These are phyloP conservation scores for Hibiscus trionum DNA, from an alignment of 345 rosid genomes.

Conservation along the genomic window DNA sequence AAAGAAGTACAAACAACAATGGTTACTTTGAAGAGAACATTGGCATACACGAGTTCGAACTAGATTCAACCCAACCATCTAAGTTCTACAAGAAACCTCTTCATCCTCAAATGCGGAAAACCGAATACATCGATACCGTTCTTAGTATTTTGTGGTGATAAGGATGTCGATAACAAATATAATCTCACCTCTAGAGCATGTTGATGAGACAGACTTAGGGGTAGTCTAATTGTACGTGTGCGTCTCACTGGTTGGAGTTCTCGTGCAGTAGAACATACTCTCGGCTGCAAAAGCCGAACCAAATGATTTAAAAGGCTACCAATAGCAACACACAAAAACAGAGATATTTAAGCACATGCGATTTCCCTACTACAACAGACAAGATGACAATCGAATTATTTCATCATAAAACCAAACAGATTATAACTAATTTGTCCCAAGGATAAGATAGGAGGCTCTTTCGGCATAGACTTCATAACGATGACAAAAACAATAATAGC, in stretches of 20 bases:
- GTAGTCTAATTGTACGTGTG: not conserved
- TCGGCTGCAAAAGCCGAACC: slow-evolving; percentile 48
- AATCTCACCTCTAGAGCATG: not conserved
- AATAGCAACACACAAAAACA: not conserved
- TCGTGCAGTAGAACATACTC: slow-evolving; percentile 78
- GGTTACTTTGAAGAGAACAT: not conserved
- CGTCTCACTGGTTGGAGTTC: slow-evolving; percentile 31
- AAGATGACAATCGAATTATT: not conserved
- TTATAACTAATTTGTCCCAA: not conserved
- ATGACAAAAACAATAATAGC: not conserved
- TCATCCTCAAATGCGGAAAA: not conserved
- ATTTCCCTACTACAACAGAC: not conserved
- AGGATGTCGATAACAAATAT: not conserved
- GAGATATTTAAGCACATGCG: not conserved
- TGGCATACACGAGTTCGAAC: not conserved
- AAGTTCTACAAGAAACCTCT: not conserved
- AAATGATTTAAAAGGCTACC: not conserved
- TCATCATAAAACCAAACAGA: not conserved
- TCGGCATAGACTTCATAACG: not conserved
- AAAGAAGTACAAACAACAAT: not conserved
- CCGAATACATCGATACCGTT: not conserved
- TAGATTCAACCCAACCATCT: not conserved
- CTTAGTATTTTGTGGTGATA: not conserved
- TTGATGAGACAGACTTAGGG: not conserved
- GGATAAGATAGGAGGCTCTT: not conserved